phyloP scores from a whole-genome alignment of 441 rosid species.

The Erysimum cheiri region DNA sequence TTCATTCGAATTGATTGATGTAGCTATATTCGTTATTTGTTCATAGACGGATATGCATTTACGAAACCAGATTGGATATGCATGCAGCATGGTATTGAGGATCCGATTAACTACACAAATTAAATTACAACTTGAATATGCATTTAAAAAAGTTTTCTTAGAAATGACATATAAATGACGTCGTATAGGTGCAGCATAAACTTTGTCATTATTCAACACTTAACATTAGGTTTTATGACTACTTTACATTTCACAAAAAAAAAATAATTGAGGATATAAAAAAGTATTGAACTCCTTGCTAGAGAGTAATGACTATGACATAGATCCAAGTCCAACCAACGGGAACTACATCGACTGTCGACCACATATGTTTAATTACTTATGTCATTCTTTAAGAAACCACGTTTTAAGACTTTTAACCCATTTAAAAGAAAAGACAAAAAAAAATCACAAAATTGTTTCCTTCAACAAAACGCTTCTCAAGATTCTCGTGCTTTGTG shows the following conservation, averaged over 20 bases:
- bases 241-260: neutral
- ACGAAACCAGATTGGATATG: neutral
- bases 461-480: constrained; percentile 44
- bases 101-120: too few species aligned
- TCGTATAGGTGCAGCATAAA: too few species aligned
- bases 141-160: neutral
- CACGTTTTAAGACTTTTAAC: neutral
- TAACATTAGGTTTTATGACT: neutral
- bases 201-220: neutral
- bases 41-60: neutral
- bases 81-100: too few species aligned
- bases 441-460: constrained; percentile 3
- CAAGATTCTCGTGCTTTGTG: constrained; percentile 56
- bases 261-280: neutral
- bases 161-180: too few species aligned
- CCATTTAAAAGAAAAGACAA: neutral
- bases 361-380: constrained; percentile 21
- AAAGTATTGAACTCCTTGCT: neutral
- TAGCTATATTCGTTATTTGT: neutral
- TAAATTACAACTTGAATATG: too few species aligned
- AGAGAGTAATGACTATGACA: constrained; percentile 6
- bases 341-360: constrained; percentile 33
- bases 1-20: constrained; percentile 4
- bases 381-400: constrained; percentile 23
- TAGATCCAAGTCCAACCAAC: constrained; percentile 34